Base-by-base conservation (phyloP, 148 eudicot species). In the Diospyros kaki region DNA sequence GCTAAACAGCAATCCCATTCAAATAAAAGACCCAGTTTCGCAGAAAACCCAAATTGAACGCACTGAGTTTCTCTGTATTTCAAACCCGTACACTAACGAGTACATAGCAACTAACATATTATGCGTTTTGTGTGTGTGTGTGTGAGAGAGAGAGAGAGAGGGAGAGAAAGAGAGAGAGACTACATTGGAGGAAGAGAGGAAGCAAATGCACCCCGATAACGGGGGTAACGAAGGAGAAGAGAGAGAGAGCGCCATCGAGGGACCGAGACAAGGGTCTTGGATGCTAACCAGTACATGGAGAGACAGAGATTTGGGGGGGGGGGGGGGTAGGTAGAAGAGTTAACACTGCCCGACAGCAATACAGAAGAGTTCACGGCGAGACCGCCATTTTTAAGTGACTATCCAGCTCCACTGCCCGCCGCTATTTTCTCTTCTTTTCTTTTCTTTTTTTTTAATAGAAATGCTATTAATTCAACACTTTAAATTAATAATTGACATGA, bases 211-310 rank as follows among this genome's bases (percentile, higher is more conserved):
- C 72, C 81, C 41, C 5, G 75, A 52, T 50, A 84, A 68, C 78
- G 73, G 72, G 78, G 77, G 53, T 64, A 63, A 63, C 79, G 60
- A 64, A 76, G 64, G 69, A 86, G 77, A 67, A 81, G 78, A 67
- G 81, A 71, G 68, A 83, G 52, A 59, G 81, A 74, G 69, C 89
- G 86, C 84, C 84, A 86, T 42, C 81, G 73, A 45, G 79, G 85
- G 40, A 75, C 64, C 28, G 76, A 63, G 77, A 80, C 81, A 52
- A 68, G 66, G 80, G 75, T 74, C 74, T 74, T 81, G 52, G 86
- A 76, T 13, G 84, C 64, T 13, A 75, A 46, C 86, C 86, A 70
- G 75, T 79, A 79, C 87, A 82, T 81, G 28, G 15, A 28, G 28
- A 28, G 28, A 28, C 28, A 28, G 28, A 28, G 28, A 28, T 28